Evolutionary conservation across 1,284 basidiomycete species (phyloP).

Genomic region (Cryptococcus sp.): DNA sequence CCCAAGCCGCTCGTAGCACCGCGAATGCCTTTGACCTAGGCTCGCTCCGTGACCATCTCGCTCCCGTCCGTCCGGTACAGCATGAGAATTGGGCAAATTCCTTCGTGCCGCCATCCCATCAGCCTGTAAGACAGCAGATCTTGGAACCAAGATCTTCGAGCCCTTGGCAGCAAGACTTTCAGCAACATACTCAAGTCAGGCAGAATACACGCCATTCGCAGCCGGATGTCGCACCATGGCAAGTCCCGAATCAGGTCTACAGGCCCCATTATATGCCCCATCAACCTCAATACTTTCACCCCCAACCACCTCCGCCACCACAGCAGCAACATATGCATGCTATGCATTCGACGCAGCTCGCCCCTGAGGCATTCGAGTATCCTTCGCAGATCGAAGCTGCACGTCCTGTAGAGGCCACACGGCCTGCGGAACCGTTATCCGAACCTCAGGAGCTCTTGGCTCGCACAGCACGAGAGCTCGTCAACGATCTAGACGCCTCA

Average conservation of each 20-base stretch:
- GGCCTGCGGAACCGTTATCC: conserved; percentile 15
- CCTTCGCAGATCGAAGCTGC: neutral
- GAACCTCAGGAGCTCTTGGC: conserved; percentile 64
- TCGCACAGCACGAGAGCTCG: conserved; percentile 64
- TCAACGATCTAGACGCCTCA: conserved; percentile 60
- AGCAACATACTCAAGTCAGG: conserved; percentile 1
- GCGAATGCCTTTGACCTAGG: conserved; percentile 33
- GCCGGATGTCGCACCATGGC: conserved; percentile 10
- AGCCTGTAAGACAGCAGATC: neutral
- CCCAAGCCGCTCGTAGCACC: neutral
- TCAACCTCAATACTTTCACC: neutral
- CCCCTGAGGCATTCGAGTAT: too few species aligned
- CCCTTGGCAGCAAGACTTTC: conserved; percentile 19
- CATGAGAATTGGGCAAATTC: conserved; percentile 20
- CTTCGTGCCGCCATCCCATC: conserved; percentile 7
- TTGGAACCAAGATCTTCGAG: neutral
- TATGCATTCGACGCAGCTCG: neutral
- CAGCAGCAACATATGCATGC: neutral
- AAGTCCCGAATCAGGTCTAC: conserved; percentile 1
- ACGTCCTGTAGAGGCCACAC: neutral
- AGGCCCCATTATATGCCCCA: neutral
- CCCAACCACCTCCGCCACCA: neutral
- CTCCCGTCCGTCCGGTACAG: conserved; percentile 6
- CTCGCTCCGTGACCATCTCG: conserved; percentile 34
- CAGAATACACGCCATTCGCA: neutral